A percentile compares a stretch with the other conserved stretches of the same genome.
These are phyloP conservation scores for Fusarium ambrosium DNA, from an alignment of 2,329 filamentous ascomycete species.

Conservation along the genomic window DNA sequence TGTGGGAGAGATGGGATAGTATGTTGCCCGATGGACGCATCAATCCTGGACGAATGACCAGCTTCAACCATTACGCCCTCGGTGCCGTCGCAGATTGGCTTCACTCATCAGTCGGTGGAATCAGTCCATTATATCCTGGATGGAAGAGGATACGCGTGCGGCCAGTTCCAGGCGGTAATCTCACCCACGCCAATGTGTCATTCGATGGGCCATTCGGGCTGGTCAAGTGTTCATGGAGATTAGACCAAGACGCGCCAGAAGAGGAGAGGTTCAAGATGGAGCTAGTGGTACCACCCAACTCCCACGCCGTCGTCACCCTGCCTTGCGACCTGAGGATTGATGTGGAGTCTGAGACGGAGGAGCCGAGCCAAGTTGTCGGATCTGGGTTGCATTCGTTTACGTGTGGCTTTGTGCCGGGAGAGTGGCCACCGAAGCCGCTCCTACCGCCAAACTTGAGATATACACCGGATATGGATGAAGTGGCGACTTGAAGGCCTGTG, in stretches of 20 bases:
- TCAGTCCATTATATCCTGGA: not conserved
- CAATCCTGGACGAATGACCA: slow-evolving; percentile 62
- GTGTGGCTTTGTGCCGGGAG: not conserved
- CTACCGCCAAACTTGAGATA: not conserved
- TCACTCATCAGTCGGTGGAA: slow-evolving; percentile 41
- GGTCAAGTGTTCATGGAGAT: not conserved
- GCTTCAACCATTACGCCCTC: slow-evolving; percentile 64
- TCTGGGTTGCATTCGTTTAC: not conserved
- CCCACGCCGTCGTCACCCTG: not conserved
- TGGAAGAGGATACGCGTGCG: not conserved
- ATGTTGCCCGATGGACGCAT: slow-evolving; percentile 58
- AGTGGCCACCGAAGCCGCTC: not conserved
- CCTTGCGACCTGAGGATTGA: not conserved
- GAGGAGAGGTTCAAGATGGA: not conserved
- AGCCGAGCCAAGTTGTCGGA: not conserved
- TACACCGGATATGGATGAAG: not conserved
- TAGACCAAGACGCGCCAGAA: not conserved
- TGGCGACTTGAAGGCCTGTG: not conserved
- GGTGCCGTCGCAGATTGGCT: slow-evolving; percentile 63
- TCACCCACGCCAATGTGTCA: not conserved
- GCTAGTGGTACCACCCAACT: not conserved
- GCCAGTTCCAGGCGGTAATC: not conserved
- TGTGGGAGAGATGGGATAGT: slow-evolving; percentile 66
- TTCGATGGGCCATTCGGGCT: not conserved
- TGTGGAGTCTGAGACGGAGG: not conserved